Conservation (phyloP, 768 basidiomycete species). For the Daedaleopsis sinensis region DNA sequence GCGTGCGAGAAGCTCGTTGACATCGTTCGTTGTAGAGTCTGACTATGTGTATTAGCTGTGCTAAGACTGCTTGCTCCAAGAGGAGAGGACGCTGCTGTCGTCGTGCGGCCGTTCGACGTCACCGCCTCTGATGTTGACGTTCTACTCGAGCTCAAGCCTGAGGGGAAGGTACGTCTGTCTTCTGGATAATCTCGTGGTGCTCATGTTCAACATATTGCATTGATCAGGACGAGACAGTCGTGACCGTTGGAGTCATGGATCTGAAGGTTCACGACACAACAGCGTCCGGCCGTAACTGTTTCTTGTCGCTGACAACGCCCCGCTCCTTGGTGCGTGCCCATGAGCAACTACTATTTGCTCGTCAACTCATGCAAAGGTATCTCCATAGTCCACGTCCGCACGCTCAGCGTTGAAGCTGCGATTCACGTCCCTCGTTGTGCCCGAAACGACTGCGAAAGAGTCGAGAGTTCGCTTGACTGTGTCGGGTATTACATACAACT, state of each 20-base stretch:
- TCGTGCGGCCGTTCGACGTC: slow-evolving; percentile 53
- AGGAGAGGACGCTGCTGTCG: slow-evolving; percentile 28
- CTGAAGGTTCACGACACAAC: slow-evolving; percentile 55
- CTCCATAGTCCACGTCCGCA: slow-evolving; percentile 33
- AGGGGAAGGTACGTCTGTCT: slow-evolving; percentile 61
- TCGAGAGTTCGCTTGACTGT: slow-evolving; percentile 68
- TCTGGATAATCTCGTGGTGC: not conserved
- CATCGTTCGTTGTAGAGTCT: too few relatives aligned
- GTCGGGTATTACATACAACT: slow-evolving; percentile 62
- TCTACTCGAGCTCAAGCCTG: slow-evolving; percentile 66
- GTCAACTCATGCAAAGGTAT: not conserved
- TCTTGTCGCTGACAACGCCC: slow-evolving; percentile 60
- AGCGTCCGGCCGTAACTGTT: slow-evolving; percentile 34
- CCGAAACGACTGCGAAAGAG: slow-evolving; percentile 73
- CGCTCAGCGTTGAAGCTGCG: slow-evolving; percentile 61
- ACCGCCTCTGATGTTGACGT: slow-evolving; percentile 63
- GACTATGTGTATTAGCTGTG: slow-evolving; percentile 31
- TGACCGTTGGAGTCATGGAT: slow-evolving; percentile 68
- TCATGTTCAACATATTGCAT: not conserved
- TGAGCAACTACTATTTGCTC: not conserved
- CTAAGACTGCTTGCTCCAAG: slow-evolving; percentile 57
- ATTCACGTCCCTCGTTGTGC: slow-evolving; percentile 65
- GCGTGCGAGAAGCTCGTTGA: not conserved
- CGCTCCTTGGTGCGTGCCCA: slow-evolving; percentile 57
- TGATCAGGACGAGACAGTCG: slow-evolving; percentile 66